Conservation (phyloP, 1,284 basidiomycete species). For the Apiotrichum gamsii region DNA sequence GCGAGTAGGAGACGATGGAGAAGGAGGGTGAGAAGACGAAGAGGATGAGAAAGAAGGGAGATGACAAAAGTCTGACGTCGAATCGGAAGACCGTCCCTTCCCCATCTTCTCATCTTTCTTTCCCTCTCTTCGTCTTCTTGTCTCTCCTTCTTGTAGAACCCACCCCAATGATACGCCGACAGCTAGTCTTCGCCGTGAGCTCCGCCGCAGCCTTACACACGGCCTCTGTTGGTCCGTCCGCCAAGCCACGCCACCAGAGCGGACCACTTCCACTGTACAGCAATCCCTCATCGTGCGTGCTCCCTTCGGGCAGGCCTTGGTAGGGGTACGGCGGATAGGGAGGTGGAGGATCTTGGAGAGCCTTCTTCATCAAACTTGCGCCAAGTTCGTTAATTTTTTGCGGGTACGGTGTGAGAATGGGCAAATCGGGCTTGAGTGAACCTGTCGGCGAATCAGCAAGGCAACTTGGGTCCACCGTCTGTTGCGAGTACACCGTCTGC, state of each 20-base stretch:
- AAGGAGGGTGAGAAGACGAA: background rate
- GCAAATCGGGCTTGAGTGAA: conserved; percentile 68
- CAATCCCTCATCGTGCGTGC: conserved; percentile 60
- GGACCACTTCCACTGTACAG: conserved; percentile 73
- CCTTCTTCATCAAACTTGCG: too few relatives aligned
- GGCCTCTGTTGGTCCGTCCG: conserved; percentile 52
- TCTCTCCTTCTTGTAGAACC: too few relatives aligned
- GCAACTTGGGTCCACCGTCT: too few relatives aligned
- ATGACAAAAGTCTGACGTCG: too few relatives aligned
- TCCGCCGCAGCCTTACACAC: conserved; percentile 66
- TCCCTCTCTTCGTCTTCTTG: background rate
- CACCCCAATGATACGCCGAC: conserved; percentile 71
- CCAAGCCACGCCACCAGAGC: conserved; percentile 78
- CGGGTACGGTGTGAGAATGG: conserved; percentile 69
- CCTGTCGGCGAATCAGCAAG: too few relatives aligned
- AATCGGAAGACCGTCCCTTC: too few relatives aligned
- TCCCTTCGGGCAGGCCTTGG: conserved; percentile 62
- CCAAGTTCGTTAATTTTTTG: conserved; percentile 69
- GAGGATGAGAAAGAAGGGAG: too few relatives aligned
- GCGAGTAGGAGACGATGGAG: too few relatives aligned
- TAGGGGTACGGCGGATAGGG: conserved; percentile 77
- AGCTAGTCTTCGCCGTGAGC: conserved; percentile 66
- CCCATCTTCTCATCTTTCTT: background rate
- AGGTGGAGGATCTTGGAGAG: too few relatives aligned
- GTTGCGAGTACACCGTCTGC: too few relatives aligned